Conservation (phyloP, 192 early-diverging fungal genomes). For the Entomortierella lignicola region DNA sequence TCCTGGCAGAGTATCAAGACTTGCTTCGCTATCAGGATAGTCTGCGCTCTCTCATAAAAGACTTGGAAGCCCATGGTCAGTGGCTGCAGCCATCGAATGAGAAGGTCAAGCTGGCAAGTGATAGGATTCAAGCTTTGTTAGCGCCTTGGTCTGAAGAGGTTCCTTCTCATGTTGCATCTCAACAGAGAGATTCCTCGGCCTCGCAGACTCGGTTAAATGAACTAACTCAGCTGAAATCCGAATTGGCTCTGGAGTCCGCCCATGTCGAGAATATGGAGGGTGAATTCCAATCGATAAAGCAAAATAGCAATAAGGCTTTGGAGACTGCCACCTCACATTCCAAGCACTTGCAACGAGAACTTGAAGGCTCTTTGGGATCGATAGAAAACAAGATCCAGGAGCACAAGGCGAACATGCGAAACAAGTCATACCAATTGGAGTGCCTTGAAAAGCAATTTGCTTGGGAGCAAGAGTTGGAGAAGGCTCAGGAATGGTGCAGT, state of each 20-base stretch:
- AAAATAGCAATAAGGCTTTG: constrained; percentile 1
- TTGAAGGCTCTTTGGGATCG: constrained; percentile 21
- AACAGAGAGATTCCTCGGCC: not conserved
- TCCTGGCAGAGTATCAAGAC: constrained; percentile 13
- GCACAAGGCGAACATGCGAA: constrained; percentile 15
- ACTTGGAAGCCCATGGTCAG: constrained; percentile 5
- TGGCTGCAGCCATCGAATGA: constrained; percentile 24
- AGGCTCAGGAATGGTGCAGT: constrained; percentile 17
- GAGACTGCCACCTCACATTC: constrained; percentile 25
- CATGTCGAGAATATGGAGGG: constrained; percentile 22
- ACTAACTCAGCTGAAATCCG: constrained; percentile 2
- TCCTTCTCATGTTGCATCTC: not conserved
- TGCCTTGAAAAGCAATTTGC: constrained; percentile 21
- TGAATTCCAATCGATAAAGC: constrained; percentile 9
- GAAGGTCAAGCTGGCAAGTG: constrained; percentile 10
- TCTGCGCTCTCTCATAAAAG: constrained; percentile 8
- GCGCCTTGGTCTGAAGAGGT: constrained; percentile 16
- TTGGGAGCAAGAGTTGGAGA: constrained; percentile 30
- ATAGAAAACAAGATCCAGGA: constrained; percentile 19
- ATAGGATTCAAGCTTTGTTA: constrained; percentile 4
- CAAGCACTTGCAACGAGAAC: constrained; percentile 8
- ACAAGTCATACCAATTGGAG: constrained; percentile 10
- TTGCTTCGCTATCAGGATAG: constrained; percentile 40
- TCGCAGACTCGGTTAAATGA: constrained; percentile 1
- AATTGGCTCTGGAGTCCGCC: not conserved